A percentile compares a stretch with the other conserved stretches of the same genome.
phyloP scores from a whole-genome alignment of 352 stramenopile species.

The Phytophthora melonis region DNA sequence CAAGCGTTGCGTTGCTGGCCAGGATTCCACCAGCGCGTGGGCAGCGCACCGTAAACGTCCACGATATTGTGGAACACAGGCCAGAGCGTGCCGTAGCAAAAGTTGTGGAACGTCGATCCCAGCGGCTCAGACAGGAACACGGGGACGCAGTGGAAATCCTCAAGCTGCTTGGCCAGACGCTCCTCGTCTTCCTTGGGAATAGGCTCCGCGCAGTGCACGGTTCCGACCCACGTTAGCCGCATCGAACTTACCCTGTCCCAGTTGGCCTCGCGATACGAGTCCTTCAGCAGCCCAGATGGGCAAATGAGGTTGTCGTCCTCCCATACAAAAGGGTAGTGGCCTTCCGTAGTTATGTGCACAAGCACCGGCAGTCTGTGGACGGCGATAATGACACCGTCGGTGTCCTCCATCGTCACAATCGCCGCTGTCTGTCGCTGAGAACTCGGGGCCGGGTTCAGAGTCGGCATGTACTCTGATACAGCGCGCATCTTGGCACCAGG shows the following conservation, averaged over 20 bases:
- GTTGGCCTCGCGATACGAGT: slow-evolving; percentile 64
- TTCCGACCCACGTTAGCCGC: slow-evolving; percentile 88
- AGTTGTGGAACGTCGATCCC: slow-evolving; percentile 91
- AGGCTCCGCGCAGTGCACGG: slow-evolving; percentile 75
- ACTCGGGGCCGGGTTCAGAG: slow-evolving; percentile 64
- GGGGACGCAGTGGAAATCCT: slow-evolving; percentile 96
- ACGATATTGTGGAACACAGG: slow-evolving; percentile 99
- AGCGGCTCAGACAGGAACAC: slow-evolving; percentile 95
- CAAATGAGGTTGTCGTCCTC: slow-evolving; percentile 91
- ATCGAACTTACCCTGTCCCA: slow-evolving; percentile 82
- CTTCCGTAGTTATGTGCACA: slow-evolving; percentile 75
- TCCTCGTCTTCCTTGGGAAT: slow-evolving; percentile 90
- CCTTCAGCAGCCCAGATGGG: slow-evolving; percentile 79
- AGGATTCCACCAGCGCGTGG: slow-evolving; percentile 88
- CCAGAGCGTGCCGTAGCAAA: slow-evolving; percentile 98
- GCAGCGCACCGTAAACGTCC: slow-evolving; percentile 93
- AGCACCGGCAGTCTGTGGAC: slow-evolving; percentile 97
- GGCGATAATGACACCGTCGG: slow-evolving; percentile 97
- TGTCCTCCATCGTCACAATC: slow-evolving; percentile 92
- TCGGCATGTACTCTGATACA: slow-evolving; percentile 59
- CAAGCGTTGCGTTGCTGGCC: slow-evolving; percentile 89
- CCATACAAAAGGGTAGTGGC: slow-evolving; percentile 86
- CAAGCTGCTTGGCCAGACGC: slow-evolving; percentile 70
- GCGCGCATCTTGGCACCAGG: slow-evolving; percentile 49
- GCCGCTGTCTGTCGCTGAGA: slow-evolving; percentile 23